Percentiles rank a stretch among this genome's conserved stretches.
Evolutionary conservation across 164 flowering plant genomes (phyloP).

Genomic region (Vitis cinerea): DNA sequence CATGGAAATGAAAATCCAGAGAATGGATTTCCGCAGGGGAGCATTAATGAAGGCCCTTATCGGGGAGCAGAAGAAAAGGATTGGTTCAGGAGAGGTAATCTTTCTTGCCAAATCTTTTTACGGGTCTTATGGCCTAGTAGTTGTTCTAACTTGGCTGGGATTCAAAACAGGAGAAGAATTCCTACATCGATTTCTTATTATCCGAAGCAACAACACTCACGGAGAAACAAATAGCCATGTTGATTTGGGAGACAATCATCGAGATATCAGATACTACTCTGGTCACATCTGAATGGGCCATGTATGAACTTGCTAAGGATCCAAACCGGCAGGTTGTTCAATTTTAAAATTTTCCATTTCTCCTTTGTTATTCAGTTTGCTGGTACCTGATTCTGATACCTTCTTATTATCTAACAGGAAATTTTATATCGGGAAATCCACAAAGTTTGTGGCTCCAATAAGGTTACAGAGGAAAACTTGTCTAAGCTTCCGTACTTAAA

Average conservation of each 20-base stretch:
- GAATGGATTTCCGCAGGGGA: slow-evolving; percentile 42
- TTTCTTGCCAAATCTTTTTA: background rate
- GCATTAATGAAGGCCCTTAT: slow-evolving; percentile 73
- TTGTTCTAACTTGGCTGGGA: background rate
- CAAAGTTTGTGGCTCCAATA: slow-evolving; percentile 60
- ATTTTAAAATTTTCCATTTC: background rate
- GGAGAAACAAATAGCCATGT: slow-evolving; percentile 53
- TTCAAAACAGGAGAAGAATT: slow-evolving; percentile 42
- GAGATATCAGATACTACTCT: slow-evolving; percentile 82
- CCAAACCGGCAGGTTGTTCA: slow-evolving; percentile 53
- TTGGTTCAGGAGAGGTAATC: slow-evolving; percentile 59
- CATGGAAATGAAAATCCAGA: slow-evolving; percentile 50
- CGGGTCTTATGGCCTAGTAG: background rate
- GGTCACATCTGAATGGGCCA: slow-evolving; percentile 91
- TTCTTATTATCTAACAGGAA: slow-evolving; percentile 32
- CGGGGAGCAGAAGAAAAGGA: slow-evolving; percentile 47
- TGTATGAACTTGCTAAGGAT: slow-evolving; percentile 79
- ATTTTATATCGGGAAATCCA: slow-evolving; percentile 50
- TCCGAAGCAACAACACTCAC: slow-evolving; percentile 58
- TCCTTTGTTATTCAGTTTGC: background rate
- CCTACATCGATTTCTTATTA: slow-evolving; percentile 59
- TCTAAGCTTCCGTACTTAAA: slow-evolving; percentile 61
- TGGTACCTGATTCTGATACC: background rate
- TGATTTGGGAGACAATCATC: slow-evolving; percentile 83
- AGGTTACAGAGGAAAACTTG: slow-evolving; percentile 64